A percentile compares a stretch with the other conserved stretches of the same genome.
phyloP scores from a whole-genome alignment of 73 alveolate genomes.

The Symbiodinium pilosum region DNA sequence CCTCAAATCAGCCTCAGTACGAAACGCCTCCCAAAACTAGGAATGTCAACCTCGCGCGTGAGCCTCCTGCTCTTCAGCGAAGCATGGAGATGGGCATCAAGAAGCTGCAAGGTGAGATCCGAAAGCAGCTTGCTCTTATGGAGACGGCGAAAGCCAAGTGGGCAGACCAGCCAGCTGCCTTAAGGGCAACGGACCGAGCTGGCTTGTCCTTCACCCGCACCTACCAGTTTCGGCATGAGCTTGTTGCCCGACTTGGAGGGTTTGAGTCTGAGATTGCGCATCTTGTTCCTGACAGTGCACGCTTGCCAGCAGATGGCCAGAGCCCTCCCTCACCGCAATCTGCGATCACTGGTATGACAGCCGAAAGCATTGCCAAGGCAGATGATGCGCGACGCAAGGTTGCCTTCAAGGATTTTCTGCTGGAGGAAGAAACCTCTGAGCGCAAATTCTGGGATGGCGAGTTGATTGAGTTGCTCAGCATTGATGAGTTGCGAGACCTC shows the following conservation, averaged over 20 bases:
- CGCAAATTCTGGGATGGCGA: constrained; percentile 40
- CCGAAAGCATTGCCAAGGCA: no score
- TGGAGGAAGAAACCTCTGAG: not conserved
- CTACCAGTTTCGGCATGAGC: constrained; percentile 3
- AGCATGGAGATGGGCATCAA: not conserved
- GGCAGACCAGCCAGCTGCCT: not conserved
- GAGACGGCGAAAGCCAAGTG: not conserved
- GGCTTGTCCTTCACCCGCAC: not conserved
- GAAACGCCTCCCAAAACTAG: not conserved
- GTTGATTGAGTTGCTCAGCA: not conserved
- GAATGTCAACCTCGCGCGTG: not conserved
- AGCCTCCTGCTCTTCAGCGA: constrained; percentile 7
- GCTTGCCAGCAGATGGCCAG: not conserved
- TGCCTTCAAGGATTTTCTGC: not conserved
- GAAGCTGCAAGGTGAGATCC: not conserved
- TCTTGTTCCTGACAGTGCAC: not conserved
- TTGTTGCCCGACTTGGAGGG: not conserved
- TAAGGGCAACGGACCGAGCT: not conserved
- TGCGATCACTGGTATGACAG: no score
- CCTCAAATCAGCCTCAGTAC: not conserved
- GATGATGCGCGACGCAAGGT: not conserved
- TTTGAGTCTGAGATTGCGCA: not conserved
- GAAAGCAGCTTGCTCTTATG: not conserved
- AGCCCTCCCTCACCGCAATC: no score
- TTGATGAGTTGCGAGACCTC: not conserved